phyloP scores from a whole-genome alignment of 2,329 filamentous ascomycete species.

The Botryotinia calthae region DNA sequence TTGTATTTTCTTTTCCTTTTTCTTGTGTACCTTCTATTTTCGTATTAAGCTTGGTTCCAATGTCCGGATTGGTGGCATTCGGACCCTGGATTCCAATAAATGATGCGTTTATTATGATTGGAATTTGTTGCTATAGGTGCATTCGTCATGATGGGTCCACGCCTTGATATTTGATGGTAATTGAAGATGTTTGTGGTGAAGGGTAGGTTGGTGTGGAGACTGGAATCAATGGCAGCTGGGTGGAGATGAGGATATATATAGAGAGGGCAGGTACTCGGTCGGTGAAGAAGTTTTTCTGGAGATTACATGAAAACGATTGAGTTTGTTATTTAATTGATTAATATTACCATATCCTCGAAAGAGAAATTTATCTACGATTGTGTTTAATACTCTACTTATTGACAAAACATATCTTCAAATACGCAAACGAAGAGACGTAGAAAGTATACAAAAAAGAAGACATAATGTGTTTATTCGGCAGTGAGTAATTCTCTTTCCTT shows the following conservation, averaged over 20 bases:
- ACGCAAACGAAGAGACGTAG: not conserved
- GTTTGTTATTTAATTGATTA: not conserved
- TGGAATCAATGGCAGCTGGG: conserved; percentile 2
- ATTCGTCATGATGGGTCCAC: conserved; percentile 11
- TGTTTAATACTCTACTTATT: not conserved
- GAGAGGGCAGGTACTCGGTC: conserved; percentile 12
- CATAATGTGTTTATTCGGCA: conserved; percentile 6
- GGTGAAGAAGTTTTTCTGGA: not conserved
- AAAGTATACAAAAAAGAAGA: not conserved
- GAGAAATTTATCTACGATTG: not conserved
- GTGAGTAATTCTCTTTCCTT: not conserved
- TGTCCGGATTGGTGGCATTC: not conserved
- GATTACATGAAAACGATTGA: not conserved
- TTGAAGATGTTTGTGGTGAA: not conserved
- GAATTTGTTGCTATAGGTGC: conserved; percentile 12
- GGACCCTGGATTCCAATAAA: not conserved
- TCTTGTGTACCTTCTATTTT: not conserved
- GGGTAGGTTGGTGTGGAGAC: conserved; percentile 4
- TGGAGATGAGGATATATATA: conserved; percentile 18
- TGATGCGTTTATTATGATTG: conserved; percentile 12
- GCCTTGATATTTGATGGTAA: not conserved
- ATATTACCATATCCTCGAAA: not conserved
- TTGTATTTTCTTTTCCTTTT: not conserved
- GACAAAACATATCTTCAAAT: not conserved
- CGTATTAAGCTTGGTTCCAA: not conserved